Evolutionary conservation across 768 basidiomycete genomes (phyloP), one percentile per base, ranked within the genome.

Genomic region (Neoboletus magnificus): DNA sequence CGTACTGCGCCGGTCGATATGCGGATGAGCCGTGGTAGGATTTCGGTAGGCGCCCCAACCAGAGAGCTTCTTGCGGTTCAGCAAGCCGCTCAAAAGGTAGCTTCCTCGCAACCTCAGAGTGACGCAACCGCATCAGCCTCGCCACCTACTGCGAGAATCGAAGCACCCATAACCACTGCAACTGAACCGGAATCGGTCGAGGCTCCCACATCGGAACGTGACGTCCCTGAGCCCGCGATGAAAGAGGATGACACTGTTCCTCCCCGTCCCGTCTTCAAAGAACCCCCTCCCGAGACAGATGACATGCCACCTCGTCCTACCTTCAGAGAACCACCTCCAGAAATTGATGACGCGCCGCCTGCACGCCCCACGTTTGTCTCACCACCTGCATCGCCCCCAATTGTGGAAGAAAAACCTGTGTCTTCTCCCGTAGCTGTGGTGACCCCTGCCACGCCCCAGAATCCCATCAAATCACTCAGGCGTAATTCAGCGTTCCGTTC

Each of bases 1-100:
- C 89, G 91, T 51, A 96, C 94, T 3, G 87, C 89, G 0, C 86
- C 87, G 0, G 75, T 95, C 44, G 94, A 97, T 69, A 87, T 94
- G 85, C 87, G 93, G 45, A 79, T 92, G 70, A 92, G 87, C 61
- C 80, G 93, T 58, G 83, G 84, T 61, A 81, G 80, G 53, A 83
- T 96, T 51, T 87, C 89, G 3, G 79, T 82, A 4, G 88, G 85
- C 25, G 80, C 81, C 4, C 87, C 93, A 58, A 74, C 83, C 3
- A 78, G 83, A 57, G 86, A 91, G 56, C 74, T 91, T 15, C 79
- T 92, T 18, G 84, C 83, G 15, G 85, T 83, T 35, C 86, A 92
- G 65, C 82, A 85, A 60, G 76, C 79, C 41, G 82, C 82, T 3
- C 82, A 83, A 64, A 81, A 81, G 53, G 76, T 78, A 48, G 77